These are phyloP conservation scores for Wickerhamiella musiphila DNA, from an alignment of 805 yeast species.

Conservation along the genomic window DNA sequence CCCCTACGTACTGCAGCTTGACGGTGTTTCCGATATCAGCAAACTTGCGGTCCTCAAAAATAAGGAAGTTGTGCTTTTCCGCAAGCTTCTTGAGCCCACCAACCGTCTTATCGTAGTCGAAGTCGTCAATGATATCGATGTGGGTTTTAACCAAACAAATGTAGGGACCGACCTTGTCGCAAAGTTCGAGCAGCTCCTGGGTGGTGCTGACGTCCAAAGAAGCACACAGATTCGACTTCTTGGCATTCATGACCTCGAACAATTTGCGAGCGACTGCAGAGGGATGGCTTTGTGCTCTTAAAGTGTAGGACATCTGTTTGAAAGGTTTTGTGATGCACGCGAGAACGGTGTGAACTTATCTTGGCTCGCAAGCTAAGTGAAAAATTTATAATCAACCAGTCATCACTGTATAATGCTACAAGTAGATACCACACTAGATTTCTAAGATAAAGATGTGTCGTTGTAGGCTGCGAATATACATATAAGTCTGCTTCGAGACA, in stretches of 20 bases:
- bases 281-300: slow-evolving; percentile 52
- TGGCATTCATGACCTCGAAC: slow-evolving; percentile 53
- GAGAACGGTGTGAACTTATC: no score
- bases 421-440: no score
- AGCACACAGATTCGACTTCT: slow-evolving; percentile 83
- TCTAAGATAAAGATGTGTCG: no score
- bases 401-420: no score
- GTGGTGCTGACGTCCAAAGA: slow-evolving; percentile 82
- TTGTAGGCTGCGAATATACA: no score
- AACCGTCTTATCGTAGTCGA: slow-evolving; percentile 63
- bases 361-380: no score
- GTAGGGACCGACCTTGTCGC: slow-evolving; percentile 76
- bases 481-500: no score
- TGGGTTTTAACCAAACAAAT: slow-evolving; percentile 90
- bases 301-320: slow-evolving; percentile 30
- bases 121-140: slow-evolving; percentile 82
- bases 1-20: slow-evolving; percentile 81
- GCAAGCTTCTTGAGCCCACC: slow-evolving; percentile 57
- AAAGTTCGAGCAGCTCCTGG: slow-evolving; percentile 47
- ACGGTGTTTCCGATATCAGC: slow-evolving; percentile 98
- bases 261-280: slow-evolving; percentile 70
- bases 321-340: no score
- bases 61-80: slow-evolving; percentile 67
- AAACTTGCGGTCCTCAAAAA: slow-evolving; percentile 93
- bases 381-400: no score